Conservation (phyloP, 2,329 filamentous ascomycete genomes). For the Drechslera avenae region DNA sequence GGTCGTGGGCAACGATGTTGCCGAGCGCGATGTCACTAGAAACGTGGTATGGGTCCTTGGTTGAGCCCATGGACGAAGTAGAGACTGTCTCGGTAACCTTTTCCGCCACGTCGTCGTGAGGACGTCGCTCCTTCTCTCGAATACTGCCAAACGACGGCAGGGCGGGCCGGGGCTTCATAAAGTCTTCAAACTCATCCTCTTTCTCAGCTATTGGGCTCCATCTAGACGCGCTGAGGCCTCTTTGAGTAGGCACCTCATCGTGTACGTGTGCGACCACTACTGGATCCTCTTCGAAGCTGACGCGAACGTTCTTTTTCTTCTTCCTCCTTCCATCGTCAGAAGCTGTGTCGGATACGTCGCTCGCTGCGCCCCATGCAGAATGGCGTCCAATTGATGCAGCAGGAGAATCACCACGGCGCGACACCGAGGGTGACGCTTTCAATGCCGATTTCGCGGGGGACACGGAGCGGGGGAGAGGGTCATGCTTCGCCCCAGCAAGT, state of each 20-base stretch:
- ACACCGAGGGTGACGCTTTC: constrained; percentile 66
- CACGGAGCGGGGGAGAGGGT: constrained; percentile 71
- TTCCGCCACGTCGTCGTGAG: constrained; percentile 57
- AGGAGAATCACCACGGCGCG: constrained; percentile 50
- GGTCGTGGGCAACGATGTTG: constrained; percentile 60
- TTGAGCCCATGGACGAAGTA: constrained; percentile 30
- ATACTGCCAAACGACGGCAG: constrained; percentile 78
- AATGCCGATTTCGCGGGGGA: constrained; percentile 79
- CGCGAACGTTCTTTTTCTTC: constrained; percentile 66
- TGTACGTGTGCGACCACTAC: constrained; percentile 52
- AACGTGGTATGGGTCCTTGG: constrained; percentile 52
- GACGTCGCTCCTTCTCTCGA: constrained; percentile 62
- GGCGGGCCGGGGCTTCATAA: constrained; percentile 75
- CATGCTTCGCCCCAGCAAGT: constrained; percentile 63
- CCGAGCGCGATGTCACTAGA: constrained; percentile 67
- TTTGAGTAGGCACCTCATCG: constrained; percentile 23
- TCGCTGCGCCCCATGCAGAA: constrained; percentile 52
- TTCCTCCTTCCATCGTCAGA: constrained; percentile 51
- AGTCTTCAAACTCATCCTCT: constrained; percentile 66
- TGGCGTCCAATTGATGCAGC: constrained; percentile 59
- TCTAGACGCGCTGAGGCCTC: constrained; percentile 45
- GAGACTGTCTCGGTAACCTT: constrained; percentile 56
- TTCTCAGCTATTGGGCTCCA: constrained; percentile 52
- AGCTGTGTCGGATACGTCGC: constrained; percentile 62
- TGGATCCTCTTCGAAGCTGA: constrained; percentile 79